A percentile compares a stretch with the other conserved stretches of the same genome.
phyloP scores from a whole-genome alignment of 495 filamentous ascomycete species.

The Aspergillus sclerotiicarbonarius region DNA sequence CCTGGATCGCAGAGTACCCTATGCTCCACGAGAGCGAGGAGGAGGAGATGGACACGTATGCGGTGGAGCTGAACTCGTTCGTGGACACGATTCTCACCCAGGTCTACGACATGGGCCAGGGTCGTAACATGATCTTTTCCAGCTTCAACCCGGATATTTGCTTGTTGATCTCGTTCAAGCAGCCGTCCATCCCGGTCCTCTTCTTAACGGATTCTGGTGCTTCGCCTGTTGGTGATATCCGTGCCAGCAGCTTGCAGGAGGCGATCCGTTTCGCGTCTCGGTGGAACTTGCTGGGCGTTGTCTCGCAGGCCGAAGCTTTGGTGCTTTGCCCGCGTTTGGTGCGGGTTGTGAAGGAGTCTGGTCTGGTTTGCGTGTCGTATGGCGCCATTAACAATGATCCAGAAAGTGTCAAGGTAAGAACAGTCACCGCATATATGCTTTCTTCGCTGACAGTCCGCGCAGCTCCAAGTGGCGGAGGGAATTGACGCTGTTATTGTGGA shows the following conservation, averaged over 20 bases:
- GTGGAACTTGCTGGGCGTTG: constrained; percentile 94
- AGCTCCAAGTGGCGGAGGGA: constrained; percentile 90
- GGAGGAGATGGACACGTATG: constrained; percentile 96
- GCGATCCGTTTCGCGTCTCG: constrained; percentile 88
- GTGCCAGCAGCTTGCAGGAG: constrained; percentile 91
- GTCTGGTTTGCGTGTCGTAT: constrained; percentile 95
- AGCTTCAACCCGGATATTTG: constrained; percentile 98
- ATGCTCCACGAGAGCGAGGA: constrained; percentile 94
- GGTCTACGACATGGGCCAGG: constrained; percentile 73
- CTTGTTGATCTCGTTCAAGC: constrained; percentile 90
- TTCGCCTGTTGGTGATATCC: constrained; percentile 74
- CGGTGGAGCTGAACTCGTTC: constrained; percentile 94
- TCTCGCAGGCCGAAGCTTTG: constrained; percentile 78
- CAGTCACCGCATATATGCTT: neutral
- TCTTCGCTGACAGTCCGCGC: constrained; percentile 16
- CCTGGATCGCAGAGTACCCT: constrained; percentile 67
- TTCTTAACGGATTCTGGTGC: constrained; percentile 90
- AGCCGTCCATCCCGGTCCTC: constrained; percentile 88
- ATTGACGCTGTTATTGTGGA: constrained; percentile 98
- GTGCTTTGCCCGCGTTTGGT: constrained; percentile 88
- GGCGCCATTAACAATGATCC: constrained; percentile 85
- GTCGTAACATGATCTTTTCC: constrained; percentile 88
- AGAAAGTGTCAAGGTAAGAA: constrained; percentile 73
- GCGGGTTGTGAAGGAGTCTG: constrained; percentile 91
- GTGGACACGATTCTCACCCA: constrained; percentile 88